phyloP scores from a whole-genome alignment of 371 early-diverging fungal genomes.

The Actinomortierella wolfii region DNA sequence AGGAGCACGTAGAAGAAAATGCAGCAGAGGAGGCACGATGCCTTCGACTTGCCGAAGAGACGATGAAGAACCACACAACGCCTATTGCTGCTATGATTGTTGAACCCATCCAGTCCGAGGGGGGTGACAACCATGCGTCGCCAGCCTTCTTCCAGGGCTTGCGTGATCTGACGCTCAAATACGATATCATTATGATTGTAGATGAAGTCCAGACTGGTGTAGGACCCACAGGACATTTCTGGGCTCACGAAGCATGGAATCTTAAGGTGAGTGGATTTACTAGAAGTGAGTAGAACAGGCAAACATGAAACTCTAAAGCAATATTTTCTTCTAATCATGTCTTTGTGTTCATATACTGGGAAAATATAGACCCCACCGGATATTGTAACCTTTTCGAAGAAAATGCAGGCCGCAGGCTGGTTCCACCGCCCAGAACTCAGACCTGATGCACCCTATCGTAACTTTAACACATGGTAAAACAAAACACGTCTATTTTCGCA shows the following conservation, averaged over 20 bases:
- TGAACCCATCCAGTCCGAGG: conserved; percentile 86
- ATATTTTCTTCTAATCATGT: background rate
- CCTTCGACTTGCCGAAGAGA: conserved; percentile 54
- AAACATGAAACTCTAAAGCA: too few relatives aligned
- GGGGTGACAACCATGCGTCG: conserved; percentile 82
- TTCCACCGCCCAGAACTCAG: conserved; percentile 61
- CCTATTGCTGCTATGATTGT: conserved; percentile 79
- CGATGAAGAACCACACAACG: conserved; percentile 53
- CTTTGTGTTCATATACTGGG: background rate
- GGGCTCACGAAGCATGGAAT: conserved; percentile 79
- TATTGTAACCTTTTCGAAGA: conserved; percentile 80
- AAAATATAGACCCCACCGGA: conserved; percentile 62
- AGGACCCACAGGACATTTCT: conserved; percentile 82
- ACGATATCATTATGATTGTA: conserved; percentile 76
- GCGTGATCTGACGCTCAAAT: conserved; percentile 64
- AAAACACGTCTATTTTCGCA: too few relatives aligned
- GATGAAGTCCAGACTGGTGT: conserved; percentile 90
- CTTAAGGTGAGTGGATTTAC: conserved; percentile 46
- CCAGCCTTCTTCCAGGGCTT: conserved; percentile 68
- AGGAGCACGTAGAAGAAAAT: conserved; percentile 59
- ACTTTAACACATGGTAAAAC: conserved; percentile 71
- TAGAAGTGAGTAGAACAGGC: too few relatives aligned
- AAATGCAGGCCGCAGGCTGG: conserved; percentile 81
- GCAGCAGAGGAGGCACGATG: conserved; percentile 59
- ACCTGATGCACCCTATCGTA: conserved; percentile 64